Base-by-base conservation (phyloP, 805 yeast genomes). In the Pichia deserticola region DNA sequence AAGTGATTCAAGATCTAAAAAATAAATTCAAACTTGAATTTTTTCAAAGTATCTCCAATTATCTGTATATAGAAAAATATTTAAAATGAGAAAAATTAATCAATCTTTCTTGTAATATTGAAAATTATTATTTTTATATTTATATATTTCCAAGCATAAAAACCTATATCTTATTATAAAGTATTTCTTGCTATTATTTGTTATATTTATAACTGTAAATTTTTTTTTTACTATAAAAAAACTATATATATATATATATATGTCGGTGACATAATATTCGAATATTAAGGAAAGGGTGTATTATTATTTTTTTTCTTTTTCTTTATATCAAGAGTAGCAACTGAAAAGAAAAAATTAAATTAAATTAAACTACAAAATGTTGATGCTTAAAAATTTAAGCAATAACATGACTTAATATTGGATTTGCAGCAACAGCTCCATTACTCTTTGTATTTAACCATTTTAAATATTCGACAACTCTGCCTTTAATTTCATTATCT, bases 381-480 rank as follows among this genome's bases (percentile, higher is more conserved):
- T 20, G 3, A 39, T 15, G 13, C 27, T 28, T 28, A n/a, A 52
- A n/a, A 5, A 36, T 32, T 57, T 42, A 63, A 29, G 64, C 60
- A 50, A 77, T 72, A 50, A 74, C 75, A 44, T 67, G 45, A 59
- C 72, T 75, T 59, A 78, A 70, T 39, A 69, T 64, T 52, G 71
- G 75, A 58, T 75, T 73, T 15, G 74, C 61, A 35, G 85, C 75
- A 44, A 84, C 86, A 51, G 78, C 69, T 47, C 90, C 89, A 36
- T 79, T 66, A 63, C 73, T 81, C 55, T 79, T 78, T 50, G 74
- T 69, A 63, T 88, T 86, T 61, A 89, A 74, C 69, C 76, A 83
- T 66, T 81, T 85, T 67, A 89, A 76, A 63, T 89, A 76, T 52
- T 78, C 84, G 54, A 86, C 67, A 50, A 86, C 87, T 65, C 80